phyloP scores from a whole-genome alignment of 257 asterid genomes.

The Galeopsis tetrahit region DNA sequence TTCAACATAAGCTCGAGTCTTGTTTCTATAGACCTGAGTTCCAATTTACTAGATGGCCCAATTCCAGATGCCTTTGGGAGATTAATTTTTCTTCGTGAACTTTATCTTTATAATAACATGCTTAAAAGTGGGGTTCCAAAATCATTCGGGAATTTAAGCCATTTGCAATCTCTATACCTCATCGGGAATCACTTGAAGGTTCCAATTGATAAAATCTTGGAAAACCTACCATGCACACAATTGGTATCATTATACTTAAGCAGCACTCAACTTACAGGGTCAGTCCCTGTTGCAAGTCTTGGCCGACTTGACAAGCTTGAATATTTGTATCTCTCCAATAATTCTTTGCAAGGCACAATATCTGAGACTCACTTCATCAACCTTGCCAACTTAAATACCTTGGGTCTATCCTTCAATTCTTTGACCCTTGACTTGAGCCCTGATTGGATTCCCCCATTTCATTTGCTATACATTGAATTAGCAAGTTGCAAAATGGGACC shows the following conservation, averaged over 20 bases:
- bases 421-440: conserved; percentile 28
- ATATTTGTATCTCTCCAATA: conserved; percentile 25
- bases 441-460: conserved; percentile 43
- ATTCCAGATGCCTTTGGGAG: conserved; percentile 41
- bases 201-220: conserved; percentile 16
- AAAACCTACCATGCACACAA: neutral
- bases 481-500: conserved; percentile 40
- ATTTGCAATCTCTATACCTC: neutral
- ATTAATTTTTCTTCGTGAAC: conserved; percentile 17
- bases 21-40: conserved; percentile 24
- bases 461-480: conserved; percentile 24
- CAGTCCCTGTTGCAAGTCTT: conserved; percentile 25
- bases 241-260: conserved; percentile 12
- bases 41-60: conserved; percentile 31
- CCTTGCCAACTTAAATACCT: conserved; percentile 29
- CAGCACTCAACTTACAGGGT: conserved; percentile 28
- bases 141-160: conserved; percentile 28
- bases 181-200: neutral
- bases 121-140: conserved; percentile 38
- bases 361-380: conserved; percentile 35
- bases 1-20: conserved; percentile 27
- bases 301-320: conserved; percentile 31
- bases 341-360: conserved; percentile 40
- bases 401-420: conserved; percentile 39
- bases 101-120: conserved; percentile 17